phyloP scores from a whole-genome alignment of 148 eudicot species.

The Amaranthus palmeri region DNA sequence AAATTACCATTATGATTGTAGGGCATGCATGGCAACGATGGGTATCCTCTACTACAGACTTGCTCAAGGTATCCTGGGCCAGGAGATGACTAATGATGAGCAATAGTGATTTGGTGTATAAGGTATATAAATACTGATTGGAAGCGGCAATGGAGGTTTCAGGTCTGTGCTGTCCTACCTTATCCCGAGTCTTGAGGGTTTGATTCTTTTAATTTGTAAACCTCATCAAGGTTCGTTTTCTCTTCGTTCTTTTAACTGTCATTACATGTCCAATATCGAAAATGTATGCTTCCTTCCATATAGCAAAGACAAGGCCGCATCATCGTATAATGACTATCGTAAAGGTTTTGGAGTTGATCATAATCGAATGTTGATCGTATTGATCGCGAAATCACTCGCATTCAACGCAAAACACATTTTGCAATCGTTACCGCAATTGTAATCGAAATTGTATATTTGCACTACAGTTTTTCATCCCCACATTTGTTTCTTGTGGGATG shows the following conservation, averaged over 20 bases:
- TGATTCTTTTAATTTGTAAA: conserved; percentile 19
- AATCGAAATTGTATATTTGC: no score
- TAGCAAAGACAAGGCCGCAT: no score
- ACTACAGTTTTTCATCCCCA: background rate
- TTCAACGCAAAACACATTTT: background rate
- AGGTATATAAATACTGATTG: background rate
- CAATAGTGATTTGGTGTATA: conserved; percentile 30
- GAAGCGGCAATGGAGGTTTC: background rate
- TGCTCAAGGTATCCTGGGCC: conserved; percentile 73
- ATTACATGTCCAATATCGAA: background rate
- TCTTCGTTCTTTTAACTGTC: background rate
- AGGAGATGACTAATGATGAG: conserved; percentile 58
- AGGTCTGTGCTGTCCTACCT: background rate
- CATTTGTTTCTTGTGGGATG: background rate
- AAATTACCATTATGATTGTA: conserved; percentile 26
- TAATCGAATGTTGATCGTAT: no score
- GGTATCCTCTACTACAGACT: conserved; percentile 92
- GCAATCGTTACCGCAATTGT: no score
- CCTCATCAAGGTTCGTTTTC: conserved; percentile 1
- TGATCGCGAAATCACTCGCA: no score
- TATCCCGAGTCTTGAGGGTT: background rate
- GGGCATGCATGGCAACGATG: conserved; percentile 99
- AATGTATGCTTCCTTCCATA: background rate
- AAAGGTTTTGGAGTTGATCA: no score
- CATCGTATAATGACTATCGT: no score